Conservation (phyloP, 2,329 filamentous ascomycete species). For the Lomentospora prolificans region DNA sequence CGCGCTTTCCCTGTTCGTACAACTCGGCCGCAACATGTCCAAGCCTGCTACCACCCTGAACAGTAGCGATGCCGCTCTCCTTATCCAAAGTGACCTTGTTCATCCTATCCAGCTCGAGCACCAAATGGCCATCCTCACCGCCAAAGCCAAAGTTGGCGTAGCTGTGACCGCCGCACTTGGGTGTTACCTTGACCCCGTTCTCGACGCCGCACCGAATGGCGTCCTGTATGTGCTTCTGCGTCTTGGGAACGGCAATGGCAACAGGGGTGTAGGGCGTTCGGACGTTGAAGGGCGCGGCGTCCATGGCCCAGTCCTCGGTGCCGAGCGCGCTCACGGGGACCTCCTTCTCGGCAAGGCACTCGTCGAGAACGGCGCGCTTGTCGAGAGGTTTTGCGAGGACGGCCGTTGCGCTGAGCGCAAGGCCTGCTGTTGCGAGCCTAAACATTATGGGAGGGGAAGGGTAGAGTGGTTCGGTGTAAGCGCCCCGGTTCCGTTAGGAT, state of each 20-base stretch:
- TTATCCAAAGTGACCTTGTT: conserved; percentile 22
- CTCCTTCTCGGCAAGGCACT: not conserved
- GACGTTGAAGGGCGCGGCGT: conserved; percentile 23
- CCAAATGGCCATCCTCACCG: conserved; percentile 28
- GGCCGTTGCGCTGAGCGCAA: conserved; percentile 1
- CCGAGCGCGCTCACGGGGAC: conserved; percentile 5
- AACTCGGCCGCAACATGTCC: conserved; percentile 30
- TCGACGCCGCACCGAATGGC: conserved; percentile 35
- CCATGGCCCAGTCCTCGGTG: conserved; percentile 20
- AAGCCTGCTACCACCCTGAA: conserved; percentile 30
- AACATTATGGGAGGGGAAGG: not conserved
- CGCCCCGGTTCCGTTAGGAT: not conserved
- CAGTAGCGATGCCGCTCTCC: conserved; percentile 20
- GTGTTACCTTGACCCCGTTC: conserved; percentile 34
- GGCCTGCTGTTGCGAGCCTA: not conserved
- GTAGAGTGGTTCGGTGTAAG: not conserved
- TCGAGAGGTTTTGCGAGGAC: not conserved
- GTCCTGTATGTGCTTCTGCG: conserved; percentile 28
- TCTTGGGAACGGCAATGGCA: conserved; percentile 21
- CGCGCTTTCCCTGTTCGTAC: conserved; percentile 23
- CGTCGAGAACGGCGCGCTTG: conserved; percentile 4
- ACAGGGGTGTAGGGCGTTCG: conserved; percentile 21
- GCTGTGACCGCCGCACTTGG: conserved; percentile 42
- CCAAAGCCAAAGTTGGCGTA: conserved; percentile 40
- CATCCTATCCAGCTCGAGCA: conserved; percentile 30